Base-by-base conservation (phyloP, 139 green algal species). In the Tetradesmus lagerheimii region DNA sequence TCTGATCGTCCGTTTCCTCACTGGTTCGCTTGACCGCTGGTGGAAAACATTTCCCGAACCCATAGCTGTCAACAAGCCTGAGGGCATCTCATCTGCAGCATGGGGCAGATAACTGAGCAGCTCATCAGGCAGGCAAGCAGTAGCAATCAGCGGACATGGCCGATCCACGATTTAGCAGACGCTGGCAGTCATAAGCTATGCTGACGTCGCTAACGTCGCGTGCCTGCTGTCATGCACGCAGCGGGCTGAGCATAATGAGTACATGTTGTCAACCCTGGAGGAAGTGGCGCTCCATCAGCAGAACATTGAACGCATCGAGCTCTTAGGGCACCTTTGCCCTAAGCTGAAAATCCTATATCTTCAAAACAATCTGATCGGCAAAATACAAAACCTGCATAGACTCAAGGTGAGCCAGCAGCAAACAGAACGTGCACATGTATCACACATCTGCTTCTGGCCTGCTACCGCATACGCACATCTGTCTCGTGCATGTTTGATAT, bases 351-450 rank as follows among this genome's bases (percentile, higher is more conserved):
- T 99, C n/a, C 89, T 99, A 0, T 98, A 98, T 80, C 90, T 99
- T 23, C 97, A 99, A 50, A 98, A 96, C 94, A 99, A 99, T 90
- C 71, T 98, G 0, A 98, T 99, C 27, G 77, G 89, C 29, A 98
- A 96, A 45, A 94, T 99, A 18, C 92, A 99, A 82, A 97, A 98
- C 90, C 85, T 99, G 34, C 94, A 98, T 93, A 95, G 95, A 64
- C 94, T 99, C 31, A 99, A 99, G 96, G 95, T 95, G 62, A 37
- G 71, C n/a, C 15, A n/a, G 18, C 27, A n/a, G n/a, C 1, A 38
- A 27, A 35, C 14, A 20, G 71, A 27, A 79, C 2, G 57, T 6
- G 23, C 57, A 71, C n/a, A n/a, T n/a, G n/a, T 71, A 23, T 27
- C 66, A 12, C 29, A 16, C 66, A 37, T 34, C 25, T 38, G 66